Conservation (phyloP, 257 asterid species). For the Capsicum rhomboideum region DNA sequence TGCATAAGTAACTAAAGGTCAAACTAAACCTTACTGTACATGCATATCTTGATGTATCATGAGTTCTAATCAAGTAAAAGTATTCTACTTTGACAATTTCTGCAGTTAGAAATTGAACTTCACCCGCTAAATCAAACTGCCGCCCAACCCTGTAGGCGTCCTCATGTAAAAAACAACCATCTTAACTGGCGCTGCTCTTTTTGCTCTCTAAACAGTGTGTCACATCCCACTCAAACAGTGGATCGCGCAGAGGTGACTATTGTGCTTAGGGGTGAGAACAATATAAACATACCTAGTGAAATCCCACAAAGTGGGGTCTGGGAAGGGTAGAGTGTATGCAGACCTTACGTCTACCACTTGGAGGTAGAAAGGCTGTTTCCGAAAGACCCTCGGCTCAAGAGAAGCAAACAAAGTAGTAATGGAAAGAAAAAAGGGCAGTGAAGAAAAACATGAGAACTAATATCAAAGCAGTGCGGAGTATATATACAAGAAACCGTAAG, state of each 20-base stretch:
- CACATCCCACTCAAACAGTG: not conserved
- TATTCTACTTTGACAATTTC: not conserved
- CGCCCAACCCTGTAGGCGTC: not conserved
- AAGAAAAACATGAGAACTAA: no score
- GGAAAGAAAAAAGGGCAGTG: no score
- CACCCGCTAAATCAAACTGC: not conserved
- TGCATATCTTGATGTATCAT: not conserved
- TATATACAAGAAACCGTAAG: no score
- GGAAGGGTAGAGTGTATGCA: no score
- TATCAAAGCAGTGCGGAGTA: no score
- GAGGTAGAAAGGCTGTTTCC: no score
- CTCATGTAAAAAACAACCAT: not conserved
- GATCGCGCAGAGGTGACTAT: not conserved
- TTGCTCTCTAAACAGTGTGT: not conserved
- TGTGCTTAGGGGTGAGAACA: not conserved
- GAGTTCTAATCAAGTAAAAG: not conserved
- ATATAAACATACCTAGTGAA: no score
- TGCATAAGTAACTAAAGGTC: constrained; percentile 16
- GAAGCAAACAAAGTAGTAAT: no score
- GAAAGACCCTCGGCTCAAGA: no score
- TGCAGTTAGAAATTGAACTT: not conserved
- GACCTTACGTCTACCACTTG: no score
- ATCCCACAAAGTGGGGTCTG: no score
- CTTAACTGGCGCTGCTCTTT: not conserved
- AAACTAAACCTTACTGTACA: not conserved